Evolutionary conservation across 352 stramenopile species (phyloP).

Genomic region (Phytophthora palmivora): DNA sequence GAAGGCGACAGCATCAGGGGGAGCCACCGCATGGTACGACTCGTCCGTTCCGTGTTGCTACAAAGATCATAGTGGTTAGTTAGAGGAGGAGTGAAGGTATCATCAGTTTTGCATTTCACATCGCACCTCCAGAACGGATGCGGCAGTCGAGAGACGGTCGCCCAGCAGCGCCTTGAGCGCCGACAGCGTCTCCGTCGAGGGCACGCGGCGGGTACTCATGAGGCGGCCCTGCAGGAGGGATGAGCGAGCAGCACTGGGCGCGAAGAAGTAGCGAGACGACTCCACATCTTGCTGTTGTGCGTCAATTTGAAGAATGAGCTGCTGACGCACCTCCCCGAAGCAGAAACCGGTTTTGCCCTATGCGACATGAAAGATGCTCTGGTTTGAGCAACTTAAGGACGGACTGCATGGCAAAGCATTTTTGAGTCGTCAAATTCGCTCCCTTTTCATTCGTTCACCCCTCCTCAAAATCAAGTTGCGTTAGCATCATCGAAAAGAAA

Average conservation of each 20-base stretch:
- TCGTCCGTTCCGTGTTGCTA: slow-evolving; percentile 92
- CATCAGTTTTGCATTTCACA: background rate
- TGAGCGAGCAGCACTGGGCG: slow-evolving; percentile 20
- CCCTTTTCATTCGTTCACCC: background rate
- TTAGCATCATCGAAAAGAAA: slow-evolving; percentile 20
- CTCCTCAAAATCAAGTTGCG: slow-evolving; percentile 6
- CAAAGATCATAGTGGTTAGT: background rate
- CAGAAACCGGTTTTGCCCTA: slow-evolving; percentile 10
- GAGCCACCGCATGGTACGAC: slow-evolving; percentile 88
- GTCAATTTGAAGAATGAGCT: slow-evolving; percentile 40
- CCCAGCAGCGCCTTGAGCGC: slow-evolving; percentile 66
- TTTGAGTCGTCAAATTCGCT: background rate
- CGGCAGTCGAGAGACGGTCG: slow-evolving; percentile 75
- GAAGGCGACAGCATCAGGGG: slow-evolving; percentile 90
- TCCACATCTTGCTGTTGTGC: slow-evolving; percentile 40
- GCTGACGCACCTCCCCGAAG: slow-evolving; percentile 23
- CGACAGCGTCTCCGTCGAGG: slow-evolving; percentile 44
- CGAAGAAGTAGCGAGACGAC: slow-evolving; percentile 32
- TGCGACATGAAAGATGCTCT: background rate
- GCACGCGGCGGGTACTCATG: slow-evolving; percentile 36
- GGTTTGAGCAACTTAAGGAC: slow-evolving; percentile 1
- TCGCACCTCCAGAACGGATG: slow-evolving; percentile 63
- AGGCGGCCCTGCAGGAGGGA: slow-evolving; percentile 22
- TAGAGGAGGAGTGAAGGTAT: background rate
- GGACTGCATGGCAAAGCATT: background rate